Evolutionary conservation across 768 basidiomycete species (phyloP), one percentile per base, ranked within the genome.

Genomic region (Suillus sp.): DNA sequence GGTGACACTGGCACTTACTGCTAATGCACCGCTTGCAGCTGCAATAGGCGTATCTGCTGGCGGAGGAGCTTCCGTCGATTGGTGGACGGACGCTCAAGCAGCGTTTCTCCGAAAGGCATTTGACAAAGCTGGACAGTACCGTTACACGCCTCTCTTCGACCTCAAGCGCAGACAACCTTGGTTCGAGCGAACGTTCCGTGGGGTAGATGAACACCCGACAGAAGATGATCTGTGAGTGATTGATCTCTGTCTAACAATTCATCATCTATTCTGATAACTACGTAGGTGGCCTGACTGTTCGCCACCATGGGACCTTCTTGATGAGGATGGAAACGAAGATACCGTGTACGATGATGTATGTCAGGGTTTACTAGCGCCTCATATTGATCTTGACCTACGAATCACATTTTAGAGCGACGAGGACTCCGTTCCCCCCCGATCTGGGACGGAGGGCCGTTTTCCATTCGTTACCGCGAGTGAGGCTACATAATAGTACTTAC

Each of bases 111-210:
- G 74, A 13, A 67, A 55, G 38, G 75, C 65, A 0, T 66, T 57
- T 40, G 67, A 72, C 64, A 64, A 56, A 48, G 10, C 37, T 1
- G 73, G 73, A 16, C 55, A 53, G 0, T 73, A 74, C 3, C 48
- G 40, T 25, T 74, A 55, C 27, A 74, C 75, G 1, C 73, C 74
- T 14, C 73, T 74, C n/a, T 73, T 68, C 56, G 51, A 55, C 2
- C 47, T 75, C 47, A 74, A 67, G 50, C 69, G 70, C 10, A 66
- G 22, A 10, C 27, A 65, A 5, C 43, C 59, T 14, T 22, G n/a
- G 34, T 0, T 8, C 0, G 18, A 42, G 35, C 60, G 66, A 5
- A 5, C 62, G 2, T 71, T 71, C 25, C 69, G 71, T 3, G 62
- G 65, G 1, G 61, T 42, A 14, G 1, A 14, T 4, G 37, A 8